phyloP scores from a whole-genome alignment of 2,329 filamentous ascomycete species.

The Lasiodiplodia gonubiensis region DNA sequence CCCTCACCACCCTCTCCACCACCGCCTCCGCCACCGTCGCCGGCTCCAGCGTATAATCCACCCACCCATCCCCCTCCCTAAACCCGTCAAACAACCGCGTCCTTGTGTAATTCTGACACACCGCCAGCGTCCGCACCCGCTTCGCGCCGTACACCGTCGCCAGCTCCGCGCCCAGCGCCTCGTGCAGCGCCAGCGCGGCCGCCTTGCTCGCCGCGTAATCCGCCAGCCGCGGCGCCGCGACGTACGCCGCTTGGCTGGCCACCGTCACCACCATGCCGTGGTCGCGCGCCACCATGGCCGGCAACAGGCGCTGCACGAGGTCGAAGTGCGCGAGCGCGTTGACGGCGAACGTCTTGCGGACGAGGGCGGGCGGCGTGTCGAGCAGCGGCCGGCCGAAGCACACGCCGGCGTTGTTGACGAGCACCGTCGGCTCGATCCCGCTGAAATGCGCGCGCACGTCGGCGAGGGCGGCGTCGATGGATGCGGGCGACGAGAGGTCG shows the following conservation, averaged over 20 bases:
- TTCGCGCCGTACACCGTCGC: conserved; percentile 65
- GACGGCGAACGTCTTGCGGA: conserved; percentile 72
- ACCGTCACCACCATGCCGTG: conserved; percentile 78
- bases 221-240: conserved; percentile 66
- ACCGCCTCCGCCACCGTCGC: conserved; percentile 70
- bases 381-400: conserved; percentile 67
- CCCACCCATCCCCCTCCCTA: conserved; percentile 55
- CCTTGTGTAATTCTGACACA: conserved; percentile 68
- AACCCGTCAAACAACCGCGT: conserved; percentile 67
- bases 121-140: conserved; percentile 68
- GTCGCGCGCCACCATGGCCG: conserved; percentile 65
- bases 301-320: conserved; percentile 70
- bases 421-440: conserved; percentile 64
- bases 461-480: conserved; percentile 59
- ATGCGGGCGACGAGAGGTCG: conserved; percentile 67
- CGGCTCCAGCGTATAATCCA: conserved; percentile 61
- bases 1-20: conserved; percentile 59
- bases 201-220: conserved; percentile 70
- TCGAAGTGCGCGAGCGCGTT: conserved; percentile 73
- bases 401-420: conserved; percentile 76
- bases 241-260: conserved; percentile 67
- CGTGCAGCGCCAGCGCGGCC: conserved; percentile 70
- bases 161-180: conserved; percentile 56
- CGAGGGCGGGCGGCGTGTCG: conserved; percentile 60
- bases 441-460: conserved; percentile 63